Conservation (phyloP, 495 filamentous ascomycete species). For the Podospora comata region DNA sequence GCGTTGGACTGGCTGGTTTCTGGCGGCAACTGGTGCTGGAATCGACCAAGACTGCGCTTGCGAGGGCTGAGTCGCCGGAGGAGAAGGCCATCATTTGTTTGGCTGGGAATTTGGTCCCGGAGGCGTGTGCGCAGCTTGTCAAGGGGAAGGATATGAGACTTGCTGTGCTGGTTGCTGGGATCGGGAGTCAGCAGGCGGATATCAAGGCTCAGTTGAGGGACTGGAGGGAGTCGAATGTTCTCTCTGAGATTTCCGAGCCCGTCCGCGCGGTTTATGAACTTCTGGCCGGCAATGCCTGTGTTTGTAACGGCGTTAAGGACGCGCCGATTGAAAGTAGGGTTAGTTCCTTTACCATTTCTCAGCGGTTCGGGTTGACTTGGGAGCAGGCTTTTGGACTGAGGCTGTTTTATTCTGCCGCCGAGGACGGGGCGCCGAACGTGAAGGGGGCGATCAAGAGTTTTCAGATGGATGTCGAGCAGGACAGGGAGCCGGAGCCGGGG, state of each 20-base stretch:
- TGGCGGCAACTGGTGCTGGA: constrained; percentile 62
- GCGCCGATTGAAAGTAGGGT: constrained; percentile 70
- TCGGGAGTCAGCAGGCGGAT: constrained; percentile 66
- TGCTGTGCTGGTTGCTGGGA: constrained; percentile 76
- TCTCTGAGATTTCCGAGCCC: constrained; percentile 82
- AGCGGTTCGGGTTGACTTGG: constrained; percentile 85
- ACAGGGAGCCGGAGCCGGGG: constrained; percentile 61
- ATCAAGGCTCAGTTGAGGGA: constrained; percentile 74
- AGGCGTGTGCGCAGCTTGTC: constrained; percentile 76
- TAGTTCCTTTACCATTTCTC: constrained; percentile 70
- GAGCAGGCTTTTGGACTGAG: constrained; percentile 86
- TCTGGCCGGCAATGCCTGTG: constrained; percentile 77
- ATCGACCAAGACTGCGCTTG: constrained; percentile 50
- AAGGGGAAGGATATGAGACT: constrained; percentile 72
- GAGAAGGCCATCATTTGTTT: constrained; percentile 81
- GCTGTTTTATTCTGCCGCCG: constrained; percentile 69
- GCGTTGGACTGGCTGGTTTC: constrained; percentile 54
- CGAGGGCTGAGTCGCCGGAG: constrained; percentile 57
- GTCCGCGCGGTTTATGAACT: constrained; percentile 87
- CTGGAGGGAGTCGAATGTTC: constrained; percentile 75
- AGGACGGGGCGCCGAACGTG: constrained; percentile 57
- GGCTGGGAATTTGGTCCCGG: constrained; percentile 68
- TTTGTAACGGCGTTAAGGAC: constrained; percentile 71
- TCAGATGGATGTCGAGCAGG: constrained; percentile 61
- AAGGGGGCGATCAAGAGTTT: constrained; percentile 68